These are phyloP conservation scores for Fusarium secorum DNA, from an alignment of 2,329 filamentous ascomycete species.

Conservation along the genomic window DNA sequence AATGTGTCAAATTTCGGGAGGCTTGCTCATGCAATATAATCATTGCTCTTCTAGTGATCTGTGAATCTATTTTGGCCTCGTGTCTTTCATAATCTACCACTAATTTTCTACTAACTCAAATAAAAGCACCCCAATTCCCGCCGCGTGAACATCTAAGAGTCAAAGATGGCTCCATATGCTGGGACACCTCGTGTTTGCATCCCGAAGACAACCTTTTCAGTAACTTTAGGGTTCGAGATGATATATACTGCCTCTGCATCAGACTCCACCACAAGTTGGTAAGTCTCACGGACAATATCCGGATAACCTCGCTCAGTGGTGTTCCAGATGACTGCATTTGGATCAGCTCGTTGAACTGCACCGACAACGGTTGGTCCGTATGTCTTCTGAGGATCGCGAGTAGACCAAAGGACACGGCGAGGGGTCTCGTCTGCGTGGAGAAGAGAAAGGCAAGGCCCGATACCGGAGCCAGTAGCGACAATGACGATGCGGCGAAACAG, in stretches of 20 bases:
- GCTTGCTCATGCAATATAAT: too few relatives aligned
- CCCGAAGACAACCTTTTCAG: constrained; percentile 10
- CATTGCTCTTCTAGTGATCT: background rate
- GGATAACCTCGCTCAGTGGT: constrained; percentile 14
- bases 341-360: constrained; percentile 7
- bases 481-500: constrained; percentile 4
- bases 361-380: background rate
- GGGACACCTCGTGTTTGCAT: constrained; percentile 1
- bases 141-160: background rate
- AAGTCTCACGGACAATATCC: constrained; percentile 8
- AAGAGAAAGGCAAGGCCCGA: constrained; percentile 5
- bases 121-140: background rate
- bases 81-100: background rate
- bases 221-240: constrained; percentile 14
- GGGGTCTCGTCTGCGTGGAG: constrained; percentile 7
- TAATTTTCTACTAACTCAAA: background rate
- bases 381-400: constrained; percentile 11
- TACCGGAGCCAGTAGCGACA: constrained; percentile 8
- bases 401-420: constrained; percentile 9
- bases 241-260: constrained; percentile 14
- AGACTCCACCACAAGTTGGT: constrained; percentile 12
- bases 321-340: constrained; percentile 13
- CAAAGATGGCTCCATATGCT: constrained; percentile 11
- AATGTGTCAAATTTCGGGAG: accelerated
- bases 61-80: accelerated